Evolutionary conservation across 2,329 filamentous ascomycete genomes (phyloP).

Genomic region (Botrytis cinerea): DNA sequence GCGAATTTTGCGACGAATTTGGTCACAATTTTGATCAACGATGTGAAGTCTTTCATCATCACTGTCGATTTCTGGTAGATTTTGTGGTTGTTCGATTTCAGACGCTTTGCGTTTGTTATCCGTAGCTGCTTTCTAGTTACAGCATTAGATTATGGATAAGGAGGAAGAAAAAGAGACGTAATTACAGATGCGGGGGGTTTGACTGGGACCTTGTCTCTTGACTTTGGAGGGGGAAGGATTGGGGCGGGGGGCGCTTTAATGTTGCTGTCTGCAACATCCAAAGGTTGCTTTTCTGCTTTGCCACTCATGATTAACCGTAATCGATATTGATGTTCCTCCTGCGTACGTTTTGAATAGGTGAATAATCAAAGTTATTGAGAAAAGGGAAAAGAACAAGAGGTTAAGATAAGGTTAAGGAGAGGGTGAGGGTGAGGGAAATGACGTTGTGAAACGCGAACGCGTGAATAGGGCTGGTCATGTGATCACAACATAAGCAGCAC

Average conservation of each 20-base stretch:
- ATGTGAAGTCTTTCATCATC: slow-evolving; percentile 28
- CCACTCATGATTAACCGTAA: background rate
- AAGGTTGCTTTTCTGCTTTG: background rate
- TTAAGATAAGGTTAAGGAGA: background rate
- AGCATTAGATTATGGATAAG: background rate
- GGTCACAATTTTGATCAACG: slow-evolving; percentile 38
- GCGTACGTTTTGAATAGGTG: background rate
- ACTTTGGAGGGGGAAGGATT: slow-evolving; percentile 6
- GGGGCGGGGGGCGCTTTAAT: background rate
- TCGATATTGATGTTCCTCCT: background rate
- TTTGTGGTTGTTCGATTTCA: slow-evolving; percentile 21
- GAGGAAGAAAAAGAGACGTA: background rate
- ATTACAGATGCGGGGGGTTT: background rate
- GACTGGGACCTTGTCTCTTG: background rate
- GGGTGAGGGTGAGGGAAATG: too few relatives aligned
- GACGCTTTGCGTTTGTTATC: slow-evolving; percentile 30
- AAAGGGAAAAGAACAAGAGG: background rate
- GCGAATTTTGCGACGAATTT: slow-evolving; percentile 47
- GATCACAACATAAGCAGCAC: background rate
- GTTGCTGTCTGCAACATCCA: slow-evolving; percentile 8
- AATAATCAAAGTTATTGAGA: background rate
- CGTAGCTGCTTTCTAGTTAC: slow-evolving; percentile 5
- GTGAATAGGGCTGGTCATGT: background rate
- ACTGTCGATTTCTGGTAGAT: slow-evolving; percentile 26
- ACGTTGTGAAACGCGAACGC: background rate